Percentiles rank a stretch among this genome's conserved stretches.
These are phyloP conservation scores for Samsoniella hepiali DNA, from an alignment of 2,329 filamentous ascomycete species.

Conservation along the genomic window DNA sequence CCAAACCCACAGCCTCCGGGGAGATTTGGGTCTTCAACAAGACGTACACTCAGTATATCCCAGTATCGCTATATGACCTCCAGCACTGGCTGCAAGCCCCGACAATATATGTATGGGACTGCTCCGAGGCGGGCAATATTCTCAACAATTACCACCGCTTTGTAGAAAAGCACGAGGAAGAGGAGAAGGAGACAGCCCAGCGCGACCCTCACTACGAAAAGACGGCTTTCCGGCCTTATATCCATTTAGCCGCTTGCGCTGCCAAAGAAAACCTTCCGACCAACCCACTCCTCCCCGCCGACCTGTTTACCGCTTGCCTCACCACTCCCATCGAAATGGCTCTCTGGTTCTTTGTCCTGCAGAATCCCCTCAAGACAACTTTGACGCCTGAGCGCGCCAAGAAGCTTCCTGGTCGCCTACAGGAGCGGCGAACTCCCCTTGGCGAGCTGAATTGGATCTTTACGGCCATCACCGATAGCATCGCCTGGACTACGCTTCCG, in stretches of 20 bases:
- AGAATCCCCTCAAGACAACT: slow-evolving; percentile 71
- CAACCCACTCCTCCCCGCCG: slow-evolving; percentile 87
- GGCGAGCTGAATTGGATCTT: slow-evolving; percentile 99
- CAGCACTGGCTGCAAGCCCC: slow-evolving; percentile 95
- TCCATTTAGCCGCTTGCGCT: slow-evolving; percentile 88
- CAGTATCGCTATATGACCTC: slow-evolving; percentile 89
- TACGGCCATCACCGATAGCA: slow-evolving; percentile 97
- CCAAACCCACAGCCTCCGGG: slow-evolving; percentile 89
- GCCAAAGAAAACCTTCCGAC: slow-evolving; percentile 91
- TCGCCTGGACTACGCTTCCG: slow-evolving; percentile 94
- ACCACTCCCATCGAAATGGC: slow-evolving; percentile 98
- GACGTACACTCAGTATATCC: slow-evolving; percentile 98
- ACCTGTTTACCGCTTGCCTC: slow-evolving; percentile 92
- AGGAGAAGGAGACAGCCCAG: slow-evolving; percentile 72
- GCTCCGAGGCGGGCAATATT: slow-evolving; percentile 93
- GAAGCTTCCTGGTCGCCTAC: slow-evolving; percentile 84
- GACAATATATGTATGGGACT: slow-evolving; percentile 96
- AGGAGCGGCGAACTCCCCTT: slow-evolving; percentile 88
- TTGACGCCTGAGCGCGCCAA: slow-evolving; percentile 79
- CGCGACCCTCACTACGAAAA: slow-evolving; percentile 82
- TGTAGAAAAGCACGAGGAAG: slow-evolving; percentile 89
- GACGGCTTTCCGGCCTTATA: slow-evolving; percentile 65
- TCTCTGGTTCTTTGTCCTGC: slow-evolving; percentile 90
- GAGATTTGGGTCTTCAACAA: slow-evolving; percentile 99
- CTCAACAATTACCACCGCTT: slow-evolving; percentile 92